Evolutionary conservation across 352 stramenopile genomes (phyloP), one percentile per base, ranked within the genome.

Genomic region (Pythium phragmiticola): DNA sequence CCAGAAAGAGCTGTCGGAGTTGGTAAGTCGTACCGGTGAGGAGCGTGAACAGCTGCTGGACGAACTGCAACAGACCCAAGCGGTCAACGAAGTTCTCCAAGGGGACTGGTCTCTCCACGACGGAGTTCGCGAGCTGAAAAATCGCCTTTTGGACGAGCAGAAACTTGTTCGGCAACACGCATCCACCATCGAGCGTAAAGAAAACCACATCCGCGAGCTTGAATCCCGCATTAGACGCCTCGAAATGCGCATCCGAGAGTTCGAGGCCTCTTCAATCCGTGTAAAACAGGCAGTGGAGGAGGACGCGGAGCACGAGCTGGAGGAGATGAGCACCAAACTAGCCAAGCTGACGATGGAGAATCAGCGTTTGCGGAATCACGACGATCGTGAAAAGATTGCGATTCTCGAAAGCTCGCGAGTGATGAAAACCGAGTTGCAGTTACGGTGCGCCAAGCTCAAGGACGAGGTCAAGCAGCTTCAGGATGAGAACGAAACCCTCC

Each of bases 321-420:
- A 72, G 6, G 47, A 78, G 48, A 71, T 88, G 52, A 84, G 64
- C 21, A 48, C 70, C n/a, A 79, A 83, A 58, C 58, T 87, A 4
- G 77, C 76, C 2, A 77, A 75, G 30, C 58, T 92, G 23, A 76
- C 70, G 47, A 45, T 88, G 47, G 80, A 88, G 55, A 89, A 89
- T 57, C 59, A 72, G 16, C 48, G 76, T 28, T 60, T 87, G 49
- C 70, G 70, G 60, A 71, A 78, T 19, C 39, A 66, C 12, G 61
- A 69, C 2, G 47, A 69, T 17, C 60, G 52, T 17, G 54, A 65
- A 28, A 73, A 73, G 51, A 34, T 50, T 16, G 36, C 66, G 4
- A 36, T 68, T 11, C 45, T 66, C 2, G 60, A 69, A 56, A 52
- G 49, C 7, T 66, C 61, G 2, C 45, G 49, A 36, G 51, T 66